Conservation (phyloP, 2,329 filamentous ascomycete genomes). For the Akanthomyces uredinophilus region DNA sequence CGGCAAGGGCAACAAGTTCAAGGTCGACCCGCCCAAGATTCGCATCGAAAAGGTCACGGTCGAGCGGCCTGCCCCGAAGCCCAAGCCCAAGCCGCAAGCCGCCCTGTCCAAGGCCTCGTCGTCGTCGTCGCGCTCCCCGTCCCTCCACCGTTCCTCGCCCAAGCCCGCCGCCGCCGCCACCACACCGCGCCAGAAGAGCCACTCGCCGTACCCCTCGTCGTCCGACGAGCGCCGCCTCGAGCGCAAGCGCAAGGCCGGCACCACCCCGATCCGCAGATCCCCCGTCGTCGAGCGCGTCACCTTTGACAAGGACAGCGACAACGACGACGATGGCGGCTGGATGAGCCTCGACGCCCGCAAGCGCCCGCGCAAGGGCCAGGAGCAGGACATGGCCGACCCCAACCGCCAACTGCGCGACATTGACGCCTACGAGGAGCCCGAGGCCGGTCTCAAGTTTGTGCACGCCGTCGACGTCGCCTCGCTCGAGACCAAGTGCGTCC, state of each 20-base stretch:
- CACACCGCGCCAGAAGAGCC: conserved; percentile 34
- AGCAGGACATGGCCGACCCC: conserved; percentile 40
- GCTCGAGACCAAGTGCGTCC: conserved; percentile 45
- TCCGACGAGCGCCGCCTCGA: conserved; percentile 32
- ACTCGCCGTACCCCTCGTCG: conserved; percentile 38
- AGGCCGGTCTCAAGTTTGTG: conserved; percentile 44
- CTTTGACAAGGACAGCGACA: conserved; percentile 47
- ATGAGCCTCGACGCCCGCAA: conserved; percentile 44
- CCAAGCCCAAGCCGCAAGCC: conserved; percentile 32
- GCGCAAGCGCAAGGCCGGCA: conserved; percentile 45
- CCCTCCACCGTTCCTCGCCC: conserved; percentile 35
- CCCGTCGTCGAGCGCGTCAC: conserved; percentile 45
- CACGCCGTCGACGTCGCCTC: conserved; percentile 55
- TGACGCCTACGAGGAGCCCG: conserved; percentile 39
- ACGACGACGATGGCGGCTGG: conserved; percentile 48
- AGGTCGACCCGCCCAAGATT: conserved; percentile 45
- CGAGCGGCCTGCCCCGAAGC: conserved; percentile 32
- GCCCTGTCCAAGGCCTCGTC: conserved; percentile 25
- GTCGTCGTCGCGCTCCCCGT: conserved; percentile 30
- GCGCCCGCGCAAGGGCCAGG: conserved; percentile 39
- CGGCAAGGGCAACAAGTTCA: conserved; percentile 44
- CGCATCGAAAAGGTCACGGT: conserved; percentile 49
- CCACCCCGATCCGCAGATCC: conserved; percentile 30
- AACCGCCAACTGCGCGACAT: conserved; percentile 43
- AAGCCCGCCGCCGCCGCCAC: conserved; percentile 33